Evolutionary conservation across 2,329 filamentous ascomycete species (phyloP), one percentile per base, ranked within the genome.

Genomic region (Cordyceps fumosorosea): DNA sequence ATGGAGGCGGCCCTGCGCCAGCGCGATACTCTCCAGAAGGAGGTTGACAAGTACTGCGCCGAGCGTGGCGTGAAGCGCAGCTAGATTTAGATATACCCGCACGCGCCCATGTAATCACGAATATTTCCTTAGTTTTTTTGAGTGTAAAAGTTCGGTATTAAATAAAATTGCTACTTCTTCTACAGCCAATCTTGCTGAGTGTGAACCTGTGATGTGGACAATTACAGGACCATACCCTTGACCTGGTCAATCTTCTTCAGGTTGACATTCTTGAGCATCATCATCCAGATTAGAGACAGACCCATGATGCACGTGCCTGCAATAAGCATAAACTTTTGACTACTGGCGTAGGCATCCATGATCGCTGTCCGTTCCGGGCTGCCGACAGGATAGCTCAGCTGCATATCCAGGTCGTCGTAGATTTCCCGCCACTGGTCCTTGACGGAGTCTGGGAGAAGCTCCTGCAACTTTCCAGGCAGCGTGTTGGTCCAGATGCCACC

Each of bases 41-140:
- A 93, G 77, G 89, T 92, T 7, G 82, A 82, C 64, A 89, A 88
- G 77, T 93, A 90, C 72, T 91, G 89, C 68, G 77, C 78, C 51
- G 87, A 90, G 75, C 78, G 87, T 48, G 80, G 79, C 0, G 78
- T 81, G 37, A 20, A 60, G 37, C 56, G 62, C 52, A 42, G 6
- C n/a, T 63, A 63, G 58, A 60, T 29, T 10, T 37, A 60, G 58
- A 60, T 48, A 54, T 60, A 60, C 51, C 50, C 58, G 24, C 24
- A 53, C 22, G 40, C 24, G 37, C 47, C 42, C 20, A 60, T 47
- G 29, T 18, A 54, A 14, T 44, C 2, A 60, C 42, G 40, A 60
- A 34, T 55, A 3, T 14, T 10, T 29, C 20, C 18, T 5, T 47
- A n/a, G 29, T 47, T 14, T 18, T 16, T 20, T 45, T 22, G 14